A percentile compares a stretch with the other conserved stretches of the same genome.
Evolutionary conservation across 805 yeast genomes (phyloP).

Genomic region (Tetrapisispora iriomotensis): DNA sequence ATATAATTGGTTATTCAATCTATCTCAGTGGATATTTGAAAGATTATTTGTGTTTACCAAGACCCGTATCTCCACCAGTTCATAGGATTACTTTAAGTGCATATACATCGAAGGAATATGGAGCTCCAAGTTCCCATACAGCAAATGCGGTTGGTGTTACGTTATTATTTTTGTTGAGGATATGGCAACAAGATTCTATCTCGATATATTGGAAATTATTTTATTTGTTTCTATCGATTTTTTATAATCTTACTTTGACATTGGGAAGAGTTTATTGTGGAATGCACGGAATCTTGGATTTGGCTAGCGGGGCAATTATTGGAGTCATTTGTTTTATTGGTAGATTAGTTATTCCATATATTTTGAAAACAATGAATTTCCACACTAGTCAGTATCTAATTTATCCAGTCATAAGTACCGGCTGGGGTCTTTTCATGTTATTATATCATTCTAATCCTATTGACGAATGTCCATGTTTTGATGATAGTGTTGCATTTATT

Average conservation of each 20-base stretch:
- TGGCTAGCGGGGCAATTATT: slow-evolving; percentile 51
- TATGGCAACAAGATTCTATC: neutral
- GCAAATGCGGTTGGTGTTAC: slow-evolving; percentile 87
- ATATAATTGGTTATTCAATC: slow-evolving; percentile 48
- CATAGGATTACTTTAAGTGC: slow-evolving; percentile 82
- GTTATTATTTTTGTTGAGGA: slow-evolving; percentile 32
- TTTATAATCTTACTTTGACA: slow-evolving; percentile 57
- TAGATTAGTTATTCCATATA: slow-evolving; percentile 34
- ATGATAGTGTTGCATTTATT: slow-evolving; percentile 85
- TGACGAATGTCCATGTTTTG: slow-evolving; percentile 93
- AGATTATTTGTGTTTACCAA: slow-evolving; percentile 80
- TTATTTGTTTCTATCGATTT: slow-evolving; percentile 11
- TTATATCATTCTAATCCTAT: slow-evolving; percentile 73
- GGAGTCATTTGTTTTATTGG: slow-evolving; percentile 48
- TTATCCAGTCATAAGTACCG: slow-evolving; percentile 32
- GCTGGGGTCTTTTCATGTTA: slow-evolving; percentile 40
- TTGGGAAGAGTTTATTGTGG: slow-evolving; percentile 89
- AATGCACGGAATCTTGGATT: slow-evolving; percentile 89
- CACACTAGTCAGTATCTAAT: slow-evolving; percentile 16
- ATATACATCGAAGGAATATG: slow-evolving; percentile 89
- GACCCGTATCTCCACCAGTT: slow-evolving; percentile 88
- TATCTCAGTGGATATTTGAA: slow-evolving; percentile 65
- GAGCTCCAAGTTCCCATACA: slow-evolving; percentile 90
- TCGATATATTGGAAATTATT: slow-evolving; percentile 5
- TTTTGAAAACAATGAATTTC: slow-evolving; percentile 31